Conservation (phyloP, 2,329 filamentous ascomycete species). For the Geosmithia morbida region DNA sequence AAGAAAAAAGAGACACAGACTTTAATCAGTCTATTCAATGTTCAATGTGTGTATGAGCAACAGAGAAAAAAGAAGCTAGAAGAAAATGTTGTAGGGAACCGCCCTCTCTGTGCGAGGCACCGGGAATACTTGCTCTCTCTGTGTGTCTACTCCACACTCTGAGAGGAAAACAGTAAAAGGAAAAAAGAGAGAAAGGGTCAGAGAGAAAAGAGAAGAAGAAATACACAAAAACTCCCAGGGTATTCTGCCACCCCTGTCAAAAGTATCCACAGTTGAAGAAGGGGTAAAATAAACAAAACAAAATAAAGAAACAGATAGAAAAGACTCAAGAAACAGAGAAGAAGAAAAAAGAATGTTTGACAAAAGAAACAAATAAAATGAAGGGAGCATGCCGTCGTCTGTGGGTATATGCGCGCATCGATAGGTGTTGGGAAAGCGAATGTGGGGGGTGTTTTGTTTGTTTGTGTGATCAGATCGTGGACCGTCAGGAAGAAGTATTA, state of each 20-base stretch:
- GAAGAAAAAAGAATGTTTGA: background rate
- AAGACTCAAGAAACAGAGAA: constrained; percentile 3
- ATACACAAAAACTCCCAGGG: background rate
- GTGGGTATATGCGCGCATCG: constrained; percentile 9
- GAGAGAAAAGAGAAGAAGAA: background rate
- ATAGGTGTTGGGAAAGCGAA: background rate
- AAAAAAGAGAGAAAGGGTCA: background rate
- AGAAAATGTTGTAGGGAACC: too few relatives aligned
- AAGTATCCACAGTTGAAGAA: background rate
- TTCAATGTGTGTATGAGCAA: too few relatives aligned
- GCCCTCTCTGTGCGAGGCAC: too few relatives aligned
- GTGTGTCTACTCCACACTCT: too few relatives aligned
- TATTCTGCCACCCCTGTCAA: background rate
- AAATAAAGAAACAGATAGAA: background rate
- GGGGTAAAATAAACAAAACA: background rate
- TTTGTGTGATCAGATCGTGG: too few relatives aligned
- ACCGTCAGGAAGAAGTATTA: too few relatives aligned
- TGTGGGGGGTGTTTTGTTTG: too few relatives aligned
- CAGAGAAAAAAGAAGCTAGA: too few relatives aligned
- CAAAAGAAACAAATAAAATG: constrained; percentile 1
- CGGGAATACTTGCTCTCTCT: too few relatives aligned
- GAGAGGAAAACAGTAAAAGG: background rate
- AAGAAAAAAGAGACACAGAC: too few relatives aligned
- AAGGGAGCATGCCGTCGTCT: constrained; percentile 9
- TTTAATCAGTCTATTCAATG: too few relatives aligned